These are phyloP conservation scores for Pythium myriotylum DNA, from an alignment of 352 stramenopile species.

Conservation along the genomic window DNA sequence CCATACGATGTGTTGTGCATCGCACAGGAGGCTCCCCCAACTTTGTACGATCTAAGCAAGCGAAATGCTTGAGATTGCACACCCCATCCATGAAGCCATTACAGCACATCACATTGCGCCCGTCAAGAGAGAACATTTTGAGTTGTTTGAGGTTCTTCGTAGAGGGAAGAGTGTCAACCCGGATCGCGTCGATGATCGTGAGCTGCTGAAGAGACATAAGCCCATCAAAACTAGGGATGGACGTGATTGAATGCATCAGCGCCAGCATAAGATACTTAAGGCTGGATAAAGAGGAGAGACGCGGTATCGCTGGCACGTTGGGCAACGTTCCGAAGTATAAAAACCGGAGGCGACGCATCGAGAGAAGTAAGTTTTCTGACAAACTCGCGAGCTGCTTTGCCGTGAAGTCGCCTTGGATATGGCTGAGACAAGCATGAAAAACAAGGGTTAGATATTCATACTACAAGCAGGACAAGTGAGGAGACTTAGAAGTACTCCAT, in stretches of 20 bases:
- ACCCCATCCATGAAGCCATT: constrained; percentile 18
- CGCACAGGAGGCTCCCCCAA: not conserved
- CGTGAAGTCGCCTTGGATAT: constrained; percentile 20
- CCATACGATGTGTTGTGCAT: not conserved
- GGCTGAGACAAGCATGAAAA: not conserved
- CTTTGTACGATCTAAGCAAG: constrained; percentile 4
- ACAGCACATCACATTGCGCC: constrained; percentile 17
- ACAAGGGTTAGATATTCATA: too few relatives aligned
- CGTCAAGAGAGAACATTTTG: constrained; percentile 4
- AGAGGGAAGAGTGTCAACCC: not conserved
- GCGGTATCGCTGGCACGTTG: not conserved
- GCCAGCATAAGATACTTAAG: constrained; percentile 26
- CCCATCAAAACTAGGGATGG: constrained; percentile 16
- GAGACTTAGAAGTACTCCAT: constrained; percentile 32
- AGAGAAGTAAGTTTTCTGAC: constrained; percentile 2
- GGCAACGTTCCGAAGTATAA: constrained; percentile 20
- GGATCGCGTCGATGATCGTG: constrained; percentile 11
- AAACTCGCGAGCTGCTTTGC: not conserved
- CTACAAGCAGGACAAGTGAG: too few relatives aligned
- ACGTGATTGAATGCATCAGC: constrained; percentile 11
- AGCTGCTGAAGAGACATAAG: constrained; percentile 15
- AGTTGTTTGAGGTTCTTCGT: not conserved
- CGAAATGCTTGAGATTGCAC: constrained; percentile 20
- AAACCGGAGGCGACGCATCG: constrained; percentile 16
- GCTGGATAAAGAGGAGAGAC: not conserved